Percentiles rank a stretch among this genome's conserved stretches.
Conservation (phyloP, 441 rosid genomes). For the Gossypium davidsonii region DNA sequence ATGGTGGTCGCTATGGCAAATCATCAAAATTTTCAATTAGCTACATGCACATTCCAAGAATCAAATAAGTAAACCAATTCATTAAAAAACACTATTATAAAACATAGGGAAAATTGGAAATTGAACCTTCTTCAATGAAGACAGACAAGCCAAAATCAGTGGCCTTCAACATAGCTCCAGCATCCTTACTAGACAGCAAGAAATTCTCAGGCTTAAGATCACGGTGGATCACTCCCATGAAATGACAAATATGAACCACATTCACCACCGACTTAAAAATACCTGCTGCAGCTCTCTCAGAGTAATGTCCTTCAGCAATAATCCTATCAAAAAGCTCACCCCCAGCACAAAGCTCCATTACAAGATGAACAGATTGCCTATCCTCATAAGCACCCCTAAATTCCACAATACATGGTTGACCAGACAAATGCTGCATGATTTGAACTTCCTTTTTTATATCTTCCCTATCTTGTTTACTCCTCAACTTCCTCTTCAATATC, state of each 20-base stretch:
- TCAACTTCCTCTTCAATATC: slow-evolving; percentile 71
- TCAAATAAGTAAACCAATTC: neutral
- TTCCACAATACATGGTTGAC: slow-evolving; percentile 82
- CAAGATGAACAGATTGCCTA: slow-evolving; percentile 73
- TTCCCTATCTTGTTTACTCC: slow-evolving; percentile 55
- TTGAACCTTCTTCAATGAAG: slow-evolving; percentile 77
- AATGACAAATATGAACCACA: slow-evolving; percentile 87
- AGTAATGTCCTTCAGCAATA: slow-evolving; percentile 67
- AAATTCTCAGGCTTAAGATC: slow-evolving; percentile 95
- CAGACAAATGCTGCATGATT: slow-evolving; percentile 85
- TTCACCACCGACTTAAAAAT: slow-evolving; percentile 61
- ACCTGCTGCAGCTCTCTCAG: slow-evolving; percentile 82
- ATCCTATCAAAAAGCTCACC: slow-evolving; percentile 93
- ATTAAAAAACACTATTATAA: neutral
- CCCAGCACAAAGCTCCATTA: slow-evolving; percentile 96
- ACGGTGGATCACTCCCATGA: slow-evolving; percentile 87
- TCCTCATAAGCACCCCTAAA: slow-evolving; percentile 84
- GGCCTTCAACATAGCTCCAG: slow-evolving; percentile 44
- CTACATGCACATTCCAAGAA: neutral
- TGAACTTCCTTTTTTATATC: slow-evolving; percentile 77
- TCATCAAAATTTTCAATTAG: neutral
- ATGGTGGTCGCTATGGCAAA: neutral
- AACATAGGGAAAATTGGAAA: neutral
- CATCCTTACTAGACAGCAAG: slow-evolving; percentile 55
- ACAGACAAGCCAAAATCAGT: slow-evolving; percentile 93